phyloP scores from a whole-genome alignment of 768 basidiomycete species.

The Psilocybe sp. region DNA sequence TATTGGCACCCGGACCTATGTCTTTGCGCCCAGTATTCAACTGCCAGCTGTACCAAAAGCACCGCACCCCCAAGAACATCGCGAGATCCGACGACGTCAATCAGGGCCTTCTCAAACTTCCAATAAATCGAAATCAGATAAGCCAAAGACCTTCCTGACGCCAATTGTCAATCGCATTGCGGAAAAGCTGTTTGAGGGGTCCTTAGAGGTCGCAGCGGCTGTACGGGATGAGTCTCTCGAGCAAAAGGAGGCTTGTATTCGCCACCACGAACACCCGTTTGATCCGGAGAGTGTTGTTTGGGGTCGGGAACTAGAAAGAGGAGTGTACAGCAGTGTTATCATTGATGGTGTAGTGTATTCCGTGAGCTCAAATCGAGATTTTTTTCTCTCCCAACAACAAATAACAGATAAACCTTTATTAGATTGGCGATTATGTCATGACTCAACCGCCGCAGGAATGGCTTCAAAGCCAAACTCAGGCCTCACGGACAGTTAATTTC shows the following conservation, averaged over 20 bases:
- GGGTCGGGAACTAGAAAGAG: conserved; percentile 19
- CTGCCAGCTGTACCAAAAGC: not conserved
- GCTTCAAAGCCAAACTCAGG: conserved; percentile 28
- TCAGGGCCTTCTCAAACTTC: too few species aligned
- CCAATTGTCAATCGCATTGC: conserved; percentile 45
- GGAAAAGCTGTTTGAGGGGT: conserved; percentile 42
- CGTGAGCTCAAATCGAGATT: conserved; percentile 31
- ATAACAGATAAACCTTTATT: not conserved
- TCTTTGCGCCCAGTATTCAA: not conserved
- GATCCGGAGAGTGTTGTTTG: conserved; percentile 34
- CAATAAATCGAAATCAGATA: too few species aligned
- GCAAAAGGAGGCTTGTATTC: conserved; percentile 7
- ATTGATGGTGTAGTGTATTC: conserved; percentile 59
- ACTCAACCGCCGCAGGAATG: conserved; percentile 49
- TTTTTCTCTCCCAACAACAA: not conserved
- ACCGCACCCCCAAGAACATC: not conserved
- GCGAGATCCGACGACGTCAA: too few species aligned
- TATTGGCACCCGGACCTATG: conserved; percentile 7
- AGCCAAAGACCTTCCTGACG: conserved; percentile 36
- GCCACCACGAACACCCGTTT: conserved; percentile 24
- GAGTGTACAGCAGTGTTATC: conserved; percentile 41
- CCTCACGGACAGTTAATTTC: conserved; percentile 49
- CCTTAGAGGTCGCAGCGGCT: conserved; percentile 31
- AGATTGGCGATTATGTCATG: conserved; percentile 67
- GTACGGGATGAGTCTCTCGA: conserved; percentile 24